Evolutionary conservation across 768 basidiomycete genomes (phyloP), one percentile per base, ranked within the genome.

Genomic region (Mycena amicta): DNA sequence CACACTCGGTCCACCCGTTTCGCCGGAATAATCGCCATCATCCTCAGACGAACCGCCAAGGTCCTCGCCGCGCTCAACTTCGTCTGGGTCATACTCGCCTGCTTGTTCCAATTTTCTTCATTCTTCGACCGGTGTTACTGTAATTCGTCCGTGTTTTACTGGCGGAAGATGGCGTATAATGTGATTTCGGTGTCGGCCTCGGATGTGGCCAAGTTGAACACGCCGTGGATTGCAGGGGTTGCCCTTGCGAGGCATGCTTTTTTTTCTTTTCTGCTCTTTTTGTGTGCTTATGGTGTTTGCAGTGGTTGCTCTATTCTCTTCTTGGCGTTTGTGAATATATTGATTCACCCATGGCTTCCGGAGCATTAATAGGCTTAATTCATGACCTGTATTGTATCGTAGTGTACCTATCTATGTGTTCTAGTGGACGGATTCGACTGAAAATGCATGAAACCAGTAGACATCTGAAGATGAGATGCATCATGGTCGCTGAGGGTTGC

Each of bases 1-100:
- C 56, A 45, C 53, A 26, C 50, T 40, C 66, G 68, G 70, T 49
- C 56, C 30, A 68, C 74, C 15, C 5, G 60, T 26, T 54, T 59
- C 23, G 70, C 71, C 57, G 75, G 50, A 4, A 22, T 8, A 16
- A 5, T 54, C 12, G 57, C 67, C 12, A 60, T 66, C 8, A 20
- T 23, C 27, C 53, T 69, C 37, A 60, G 67, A 13, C 59, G 59
- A 0, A 26, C 57, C 2, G 68, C 62, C 16, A 67, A 71, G 52
- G 8, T 55, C 18, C 27, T 58, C 4, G 57, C 52, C 12, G 45
- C 45, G 5, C 2, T 47, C 11, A 58, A 58, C 46, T 16, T 52
- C 8, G 20, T 43, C 41, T 43, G 41, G 41, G 20, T 43, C 41
- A 43, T 43, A 6, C 12, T 43, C 41, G 41, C 41, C 6, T 43